Conservation (phyloP, 179 eudicot genomes). For the Spergularia azorica region DNA sequence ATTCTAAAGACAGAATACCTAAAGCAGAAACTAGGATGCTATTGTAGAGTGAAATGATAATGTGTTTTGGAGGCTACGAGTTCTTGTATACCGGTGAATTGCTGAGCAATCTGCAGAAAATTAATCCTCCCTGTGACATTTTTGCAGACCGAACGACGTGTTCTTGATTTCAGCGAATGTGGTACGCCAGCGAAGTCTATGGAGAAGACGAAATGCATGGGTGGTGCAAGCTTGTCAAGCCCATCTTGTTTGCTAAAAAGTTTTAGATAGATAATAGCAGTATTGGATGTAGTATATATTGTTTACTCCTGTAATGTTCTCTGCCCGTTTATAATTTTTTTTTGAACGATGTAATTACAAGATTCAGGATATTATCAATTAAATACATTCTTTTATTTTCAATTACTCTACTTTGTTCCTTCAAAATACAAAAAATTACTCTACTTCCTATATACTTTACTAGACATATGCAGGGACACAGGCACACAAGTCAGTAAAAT, state of each 20-base stretch:
- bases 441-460: too few species aligned
- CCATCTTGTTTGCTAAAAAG: constrained; percentile 64
- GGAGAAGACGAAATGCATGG: constrained; percentile 33
- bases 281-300: constrained; percentile 13
- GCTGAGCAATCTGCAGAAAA: neutral
- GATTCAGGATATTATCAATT: constrained; percentile 11
- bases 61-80: neutral
- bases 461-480: too few species aligned
- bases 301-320: constrained; percentile 4
- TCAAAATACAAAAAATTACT: too few species aligned
- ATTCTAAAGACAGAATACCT: too few species aligned
- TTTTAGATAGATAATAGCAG: constrained; percentile 53
- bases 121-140: constrained; percentile 8
- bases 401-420: too few species aligned
- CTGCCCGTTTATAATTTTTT: neutral
- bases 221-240: constrained; percentile 43
- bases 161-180: constrained; percentile 88
- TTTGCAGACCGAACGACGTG: constrained; percentile 77
- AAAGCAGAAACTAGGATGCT: too few species aligned
- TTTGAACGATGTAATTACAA: constrained; percentile 25
- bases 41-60: neutral
- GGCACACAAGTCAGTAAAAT: too few species aligned
- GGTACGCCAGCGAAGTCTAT: constrained; percentile 55
- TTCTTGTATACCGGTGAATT: neutral
- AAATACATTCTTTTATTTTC: constrained; percentile 4